Evolutionary conservation across 2,329 filamentous ascomycete genomes (phyloP).

Genomic region (Lasiodiplodia sp.): DNA sequence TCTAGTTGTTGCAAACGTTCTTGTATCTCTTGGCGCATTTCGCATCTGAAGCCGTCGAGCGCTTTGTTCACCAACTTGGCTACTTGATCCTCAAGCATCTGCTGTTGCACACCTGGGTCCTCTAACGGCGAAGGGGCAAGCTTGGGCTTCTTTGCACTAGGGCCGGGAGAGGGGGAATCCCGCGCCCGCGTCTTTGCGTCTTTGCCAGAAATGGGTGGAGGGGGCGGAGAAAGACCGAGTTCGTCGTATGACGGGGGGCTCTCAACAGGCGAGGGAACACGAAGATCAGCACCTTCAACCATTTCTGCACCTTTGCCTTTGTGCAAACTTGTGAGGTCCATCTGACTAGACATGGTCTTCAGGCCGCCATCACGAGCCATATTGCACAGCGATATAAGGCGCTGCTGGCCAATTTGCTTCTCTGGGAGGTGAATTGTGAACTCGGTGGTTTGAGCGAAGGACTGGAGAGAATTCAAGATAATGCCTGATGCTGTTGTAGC

Average conservation of each 20-base stretch:
- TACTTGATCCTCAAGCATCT: neutral
- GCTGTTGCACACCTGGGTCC: neutral
- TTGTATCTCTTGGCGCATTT: slow-evolving; percentile 3
- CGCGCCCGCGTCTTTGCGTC: neutral
- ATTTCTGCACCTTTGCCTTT: slow-evolving; percentile 9
- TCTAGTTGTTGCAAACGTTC: neutral
- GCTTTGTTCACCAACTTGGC: neutral
- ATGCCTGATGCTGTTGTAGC: slow-evolving; percentile 44
- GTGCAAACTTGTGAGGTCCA: slow-evolving; percentile 7
- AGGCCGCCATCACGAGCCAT: neutral
- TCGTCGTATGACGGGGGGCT: slow-evolving; percentile 29
- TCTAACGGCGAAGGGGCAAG: neutral
- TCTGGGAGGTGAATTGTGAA: slow-evolving; percentile 16
- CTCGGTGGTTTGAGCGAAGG: slow-evolving; percentile 34
- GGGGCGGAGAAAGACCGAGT: slow-evolving; percentile 10
- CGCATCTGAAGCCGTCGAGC: neutral
- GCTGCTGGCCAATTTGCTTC: neutral
- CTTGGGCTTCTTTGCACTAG: neutral
- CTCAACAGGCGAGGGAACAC: neutral
- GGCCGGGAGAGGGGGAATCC: neutral
- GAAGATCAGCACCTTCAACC: neutral
- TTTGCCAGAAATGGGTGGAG: neutral
- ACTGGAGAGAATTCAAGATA: slow-evolving; percentile 40
- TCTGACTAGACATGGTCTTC: neutral
- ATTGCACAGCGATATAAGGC: neutral